Evolutionary conservation across 305 asterid species (phyloP), one percentile per base, ranked within the genome.

Genomic region (Rubia occidens): DNA sequence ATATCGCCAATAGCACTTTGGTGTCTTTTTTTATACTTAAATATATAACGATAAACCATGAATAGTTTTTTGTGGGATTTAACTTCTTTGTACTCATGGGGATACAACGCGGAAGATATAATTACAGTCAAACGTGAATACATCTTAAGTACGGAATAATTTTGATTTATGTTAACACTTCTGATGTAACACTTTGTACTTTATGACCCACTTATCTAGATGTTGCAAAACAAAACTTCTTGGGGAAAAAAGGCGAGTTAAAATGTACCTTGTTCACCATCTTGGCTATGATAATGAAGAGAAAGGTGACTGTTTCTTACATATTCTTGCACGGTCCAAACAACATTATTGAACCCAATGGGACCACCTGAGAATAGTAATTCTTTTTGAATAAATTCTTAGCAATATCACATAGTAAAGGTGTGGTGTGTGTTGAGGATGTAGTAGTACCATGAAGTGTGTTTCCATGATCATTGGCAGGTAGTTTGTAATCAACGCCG

Each of bases 391-490:
- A 5, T 14, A 51, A 15, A 8, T 21, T 10, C 8, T 14, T 1
- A 26, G 7, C 1, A 18, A 65, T 65, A 0, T 18, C 32, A n/a
- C 61, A 29, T 26, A 49, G 3, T 4, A 26, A 49, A 45, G 15
- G 56, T 51, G 56, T 40, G 7, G 44, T 40, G 44, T 40, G 44
- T 49, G 55, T 1, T 49, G 55, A 14, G 4, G 1, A 10, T 0
- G 4, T 0, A 8, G 39, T 7, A 40, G 24, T 80, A 89, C 96
- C 96, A 47, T 89, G 98, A 37, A 92, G 96, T 32, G 96, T 92
- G 79, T 88, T 91, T 60, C 95, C 95, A 73, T 86, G 85, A 71
- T 92, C 94, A 70, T 92, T 92, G 9, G 86, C 82, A 18, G 89
- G 88, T 54, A 88, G 64, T 8, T 72, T 80, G 74, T 92, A 90